Percentiles rank a stretch among this genome's conserved stretches.
phyloP scores from a whole-genome alignment of 2,329 filamentous ascomycete genomes.

The Aspergillus sp. region DNA sequence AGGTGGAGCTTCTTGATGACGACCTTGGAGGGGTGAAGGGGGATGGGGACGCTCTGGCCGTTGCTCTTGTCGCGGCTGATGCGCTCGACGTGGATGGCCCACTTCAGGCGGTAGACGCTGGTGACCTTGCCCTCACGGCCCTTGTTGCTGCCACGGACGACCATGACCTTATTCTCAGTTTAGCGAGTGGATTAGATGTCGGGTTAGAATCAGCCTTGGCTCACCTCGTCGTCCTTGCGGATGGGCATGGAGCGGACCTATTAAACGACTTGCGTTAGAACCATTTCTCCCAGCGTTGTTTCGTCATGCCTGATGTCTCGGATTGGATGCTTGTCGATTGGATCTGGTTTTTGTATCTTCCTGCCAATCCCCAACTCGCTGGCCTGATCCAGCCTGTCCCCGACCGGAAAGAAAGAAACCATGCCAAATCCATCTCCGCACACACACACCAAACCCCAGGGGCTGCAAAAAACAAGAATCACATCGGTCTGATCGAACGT shows the following conservation, averaged over 20 bases:
- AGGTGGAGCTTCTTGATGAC: constrained; percentile 99
- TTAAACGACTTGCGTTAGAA: constrained; percentile 14
- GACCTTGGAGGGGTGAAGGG: constrained; percentile 94
- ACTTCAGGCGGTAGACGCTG: constrained; percentile 98
- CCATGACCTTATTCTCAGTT: constrained; percentile 58
- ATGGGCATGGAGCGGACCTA: constrained; percentile 94
- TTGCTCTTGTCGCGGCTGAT: constrained; percentile 96
- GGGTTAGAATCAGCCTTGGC: neutral
- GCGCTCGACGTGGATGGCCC: constrained; percentile 94
- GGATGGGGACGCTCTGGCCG: constrained; percentile 92
- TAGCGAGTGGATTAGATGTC: neutral
- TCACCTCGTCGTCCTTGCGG: constrained; percentile 87
- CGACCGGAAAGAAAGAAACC: neutral
- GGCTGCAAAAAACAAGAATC: neutral
- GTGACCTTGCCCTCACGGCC: constrained; percentile 98
- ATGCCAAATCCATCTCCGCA: neutral
- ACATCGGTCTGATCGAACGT: constrained; percentile 43
- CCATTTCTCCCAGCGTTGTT: neutral
- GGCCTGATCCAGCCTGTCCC: neutral
- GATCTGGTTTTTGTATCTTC: neutral
- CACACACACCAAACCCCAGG: neutral
- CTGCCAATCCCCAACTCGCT: neutral
- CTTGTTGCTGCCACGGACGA: constrained; percentile 93
- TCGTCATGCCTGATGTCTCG: neutral
- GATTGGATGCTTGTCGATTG: no score